Evolutionary conservation across 2,329 filamentous ascomycete species (phyloP).

Genomic region (Neofusicoccum kwambonambiense): DNA sequence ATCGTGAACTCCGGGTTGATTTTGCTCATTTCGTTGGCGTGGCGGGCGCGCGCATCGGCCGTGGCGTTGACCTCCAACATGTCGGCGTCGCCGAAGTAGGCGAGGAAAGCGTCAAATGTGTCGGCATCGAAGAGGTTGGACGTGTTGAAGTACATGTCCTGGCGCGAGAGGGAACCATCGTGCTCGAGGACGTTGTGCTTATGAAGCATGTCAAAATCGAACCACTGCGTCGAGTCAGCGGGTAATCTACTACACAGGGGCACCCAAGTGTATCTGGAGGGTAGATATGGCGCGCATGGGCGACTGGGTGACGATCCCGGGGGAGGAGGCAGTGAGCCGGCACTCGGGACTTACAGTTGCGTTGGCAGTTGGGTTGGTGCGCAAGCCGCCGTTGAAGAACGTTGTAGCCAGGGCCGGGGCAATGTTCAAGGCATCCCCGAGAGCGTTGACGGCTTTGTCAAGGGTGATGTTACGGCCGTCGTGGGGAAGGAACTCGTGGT

Average conservation of each 20-base stretch:
- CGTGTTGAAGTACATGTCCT: slow-evolving; percentile 19
- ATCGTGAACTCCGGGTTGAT: slow-evolving; percentile 24
- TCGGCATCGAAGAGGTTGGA: slow-evolving; percentile 24
- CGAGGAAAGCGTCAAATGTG: slow-evolving; percentile 27
- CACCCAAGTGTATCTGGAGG: too few species aligned
- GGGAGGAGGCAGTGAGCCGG: too few species aligned
- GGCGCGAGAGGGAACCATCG: slow-evolving; percentile 33
- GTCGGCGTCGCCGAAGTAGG: slow-evolving; percentile 17
- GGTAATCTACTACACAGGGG: too few species aligned
- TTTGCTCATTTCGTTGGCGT: slow-evolving; percentile 21
- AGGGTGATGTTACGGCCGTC: slow-evolving; percentile 33
- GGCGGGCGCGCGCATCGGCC: slow-evolving; percentile 20
- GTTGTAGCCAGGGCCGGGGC: slow-evolving; percentile 28
- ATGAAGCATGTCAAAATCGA: slow-evolving; percentile 34
- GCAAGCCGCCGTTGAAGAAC: slow-evolving; percentile 25
- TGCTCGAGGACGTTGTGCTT: slow-evolving; percentile 37
- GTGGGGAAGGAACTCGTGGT: slow-evolving; percentile 34
- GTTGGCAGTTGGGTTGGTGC: slow-evolving; percentile 20
- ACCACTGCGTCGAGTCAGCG: slow-evolving; percentile 10
- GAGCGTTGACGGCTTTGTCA: slow-evolving; percentile 26
- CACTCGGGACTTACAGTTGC: background rate
- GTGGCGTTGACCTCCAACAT: slow-evolving; percentile 11
- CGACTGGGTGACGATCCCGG: too few species aligned
- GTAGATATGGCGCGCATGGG: too few species aligned
- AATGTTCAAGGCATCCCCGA: slow-evolving; percentile 32